These are phyloP conservation scores for Ascochyta pisi DNA, from an alignment of 2,329 filamentous ascomycete genomes.

Conservation along the genomic window DNA sequence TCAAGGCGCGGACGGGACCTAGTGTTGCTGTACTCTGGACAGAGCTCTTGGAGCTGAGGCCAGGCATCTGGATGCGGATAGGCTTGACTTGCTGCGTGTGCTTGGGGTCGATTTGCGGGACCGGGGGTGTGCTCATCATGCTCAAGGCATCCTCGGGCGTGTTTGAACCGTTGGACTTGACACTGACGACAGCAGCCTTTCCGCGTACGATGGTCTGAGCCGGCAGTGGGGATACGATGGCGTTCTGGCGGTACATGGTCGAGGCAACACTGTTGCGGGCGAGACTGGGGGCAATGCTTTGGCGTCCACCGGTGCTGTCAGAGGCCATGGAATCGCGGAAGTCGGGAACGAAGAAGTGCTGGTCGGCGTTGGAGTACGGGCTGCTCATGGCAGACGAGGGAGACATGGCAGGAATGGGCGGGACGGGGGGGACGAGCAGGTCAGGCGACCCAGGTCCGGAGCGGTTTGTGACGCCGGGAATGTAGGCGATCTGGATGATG, in stretches of 20 bases:
- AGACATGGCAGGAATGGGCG: constrained; percentile 75
- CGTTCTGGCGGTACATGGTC: constrained; percentile 92
- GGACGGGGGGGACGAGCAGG: constrained; percentile 86
- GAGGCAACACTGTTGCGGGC: constrained; percentile 74
- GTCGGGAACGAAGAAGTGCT: constrained; percentile 94
- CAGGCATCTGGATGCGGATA: constrained; percentile 53
- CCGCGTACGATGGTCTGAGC: constrained; percentile 87
- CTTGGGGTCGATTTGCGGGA: constrained; percentile 73
- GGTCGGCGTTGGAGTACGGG: constrained; percentile 68
- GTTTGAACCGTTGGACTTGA: constrained; percentile 72
- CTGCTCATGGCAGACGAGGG: constrained; percentile 65
- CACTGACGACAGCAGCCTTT: constrained; percentile 91
- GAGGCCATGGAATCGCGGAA: constrained; percentile 92
- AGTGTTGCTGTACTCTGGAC: constrained; percentile 49
- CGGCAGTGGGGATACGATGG: constrained; percentile 77
- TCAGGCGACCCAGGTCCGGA: constrained; percentile 83
- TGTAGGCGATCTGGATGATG: constrained; percentile 99
- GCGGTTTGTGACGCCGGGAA: constrained; percentile 93
- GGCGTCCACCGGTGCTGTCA: constrained; percentile 65
- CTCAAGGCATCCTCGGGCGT: constrained; percentile 58
- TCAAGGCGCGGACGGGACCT: constrained; percentile 55
- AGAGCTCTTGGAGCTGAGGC: constrained; percentile 46
- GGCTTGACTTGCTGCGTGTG: constrained; percentile 35
- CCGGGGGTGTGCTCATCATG: constrained; percentile 66
- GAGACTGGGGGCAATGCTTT: constrained; percentile 58